Conservation (phyloP, 2,329 filamentous ascomycete genomes). For the Raffaelea arxii region DNA sequence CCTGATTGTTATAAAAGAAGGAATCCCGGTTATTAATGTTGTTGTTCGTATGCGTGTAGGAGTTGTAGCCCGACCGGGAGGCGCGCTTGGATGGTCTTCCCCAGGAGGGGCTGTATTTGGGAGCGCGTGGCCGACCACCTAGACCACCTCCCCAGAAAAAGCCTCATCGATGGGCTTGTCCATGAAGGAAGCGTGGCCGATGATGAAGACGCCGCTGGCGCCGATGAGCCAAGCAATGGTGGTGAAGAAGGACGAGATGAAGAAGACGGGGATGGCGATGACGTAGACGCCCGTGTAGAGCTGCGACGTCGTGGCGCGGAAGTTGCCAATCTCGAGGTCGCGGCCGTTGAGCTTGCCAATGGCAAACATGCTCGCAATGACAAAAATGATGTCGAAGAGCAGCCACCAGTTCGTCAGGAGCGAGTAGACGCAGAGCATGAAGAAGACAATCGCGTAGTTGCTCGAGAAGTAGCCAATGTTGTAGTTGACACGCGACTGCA, state of each 20-base stretch:
- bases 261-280: conserved; percentile 72
- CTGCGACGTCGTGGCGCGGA: conserved; percentile 80
- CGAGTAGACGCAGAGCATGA: conserved; percentile 93
- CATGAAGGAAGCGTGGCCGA: conserved; percentile 91
- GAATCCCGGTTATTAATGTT: neutral
- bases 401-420: conserved; percentile 79
- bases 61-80: conserved; percentile 23
- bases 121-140: conserved; percentile 99
- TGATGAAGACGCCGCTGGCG: conserved; percentile 83
- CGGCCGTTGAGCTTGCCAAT: conserved; percentile 84
- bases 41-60: too few species aligned
- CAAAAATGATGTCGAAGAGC: conserved; percentile 85
- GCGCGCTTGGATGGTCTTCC: conserved; percentile 97
- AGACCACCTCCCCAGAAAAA: conserved; percentile 99
- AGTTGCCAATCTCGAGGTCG: conserved; percentile 77
- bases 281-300: conserved; percentile 84
- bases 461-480: conserved; percentile 95
- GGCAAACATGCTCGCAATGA: conserved; percentile 77
- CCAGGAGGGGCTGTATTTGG: conserved; percentile 85
- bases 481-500: conserved; percentile 91
- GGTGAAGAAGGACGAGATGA: conserved; percentile 74
- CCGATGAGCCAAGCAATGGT: conserved; percentile 94
- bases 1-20: neutral
- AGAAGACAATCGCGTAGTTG: conserved; percentile 92
- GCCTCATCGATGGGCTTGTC: conserved; percentile 99